Base-by-base conservation (phyloP, 495 filamentous ascomycete genomes). In the Pseudevernia furfuracea region DNA sequence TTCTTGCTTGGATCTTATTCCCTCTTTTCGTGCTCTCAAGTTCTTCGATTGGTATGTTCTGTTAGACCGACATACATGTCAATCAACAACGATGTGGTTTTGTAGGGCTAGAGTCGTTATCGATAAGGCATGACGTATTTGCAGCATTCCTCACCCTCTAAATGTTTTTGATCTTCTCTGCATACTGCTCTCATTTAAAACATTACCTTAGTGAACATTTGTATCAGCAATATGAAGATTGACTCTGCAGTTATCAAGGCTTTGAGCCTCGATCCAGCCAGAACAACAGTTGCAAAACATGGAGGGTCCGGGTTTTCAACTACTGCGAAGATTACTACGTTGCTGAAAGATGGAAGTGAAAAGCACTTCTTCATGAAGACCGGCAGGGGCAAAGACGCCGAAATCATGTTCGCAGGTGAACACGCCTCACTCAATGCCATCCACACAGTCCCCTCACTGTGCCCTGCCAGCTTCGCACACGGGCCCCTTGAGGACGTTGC, bases 381-480 rank as follows among this genome's bases (percentile, higher is more conserved):
- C 0, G 89, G 85, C 3, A 75, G 77, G 14, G 87, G 87, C 4
- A 66, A 76, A 39, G 79, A 85, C 17, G 84, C 89, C 28, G 80
- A 83, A 62, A 72, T 86, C 44, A 96, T 96, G 90, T 96, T 96
- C 72, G 58, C 28, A 78, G 90, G 92, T 39, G 92, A 97, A 78
- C 88, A 89, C 74, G 81, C 82, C 58, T 94, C 89, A 23, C 84
- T 96, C 60, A 91, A 91, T 71, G 89, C 90, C 37, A 87, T 96
- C 72, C 84, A 89, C 70, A 61, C 80, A 23, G 85, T 91, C 0
- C 89, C 91, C 23, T 83, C 80, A 39, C 81, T 97, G 62, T 92
- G 88, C 71, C 90, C 92, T 0, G 76, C 78, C 59, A 85, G 87
- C 23, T 79, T 89, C 71, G 87, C 87, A 53, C 84, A 88, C 71